Base-by-base conservation (phyloP, 106 monocot genomes). In the Ottelia alismoides region DNA sequence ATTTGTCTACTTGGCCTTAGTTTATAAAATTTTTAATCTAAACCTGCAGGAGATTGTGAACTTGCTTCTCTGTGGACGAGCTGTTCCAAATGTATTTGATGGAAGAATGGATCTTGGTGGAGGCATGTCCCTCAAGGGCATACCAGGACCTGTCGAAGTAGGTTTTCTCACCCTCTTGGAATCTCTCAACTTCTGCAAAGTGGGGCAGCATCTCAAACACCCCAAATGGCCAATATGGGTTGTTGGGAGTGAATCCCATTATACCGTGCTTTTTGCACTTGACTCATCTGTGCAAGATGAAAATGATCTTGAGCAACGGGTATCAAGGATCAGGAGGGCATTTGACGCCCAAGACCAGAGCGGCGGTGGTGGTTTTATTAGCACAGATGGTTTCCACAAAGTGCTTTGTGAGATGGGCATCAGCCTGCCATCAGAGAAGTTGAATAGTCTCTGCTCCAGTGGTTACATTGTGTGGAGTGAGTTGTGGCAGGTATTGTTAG, bases 21-120 rank as follows among this genome's bases (percentile, higher is more conserved):
- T n/a, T n/a, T n/a, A n/a, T n/a, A n/a, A n/a, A n/a, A n/a, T n/a
- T n/a, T n/a, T n/a, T n/a, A n/a, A n/a, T n/a, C n/a, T n/a, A n/a
- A n/a, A n/a, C n/a, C n/a, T n/a, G n/a, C n/a, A n/a, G 94, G 94
- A 96, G 58, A 88, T 96, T 40, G 88, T 96, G 70, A 96, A 96
- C 57, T 61, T 96, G 55, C 71, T 96, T 18, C 72, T 96, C n/a
- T 96, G 94, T 31, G 94, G 94, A 31, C 67, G 76, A 65, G 94
- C 94, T 26, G 84, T 70, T 32, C 80, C 93, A 32, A 94, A 94
- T 68, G 93, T 96, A 52, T 96, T 96, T 66, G 96, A 96, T 67
- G 96, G 78, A 25, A 72, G 77, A 53, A 89, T 96, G 96, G 89
- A 96, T 52, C 78, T 89, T 22, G 87, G 93, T 10, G 84, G 80